Base-by-base conservation (phyloP, 495 filamentous ascomycete genomes). In the Aspergillus taichungensis region DNA sequence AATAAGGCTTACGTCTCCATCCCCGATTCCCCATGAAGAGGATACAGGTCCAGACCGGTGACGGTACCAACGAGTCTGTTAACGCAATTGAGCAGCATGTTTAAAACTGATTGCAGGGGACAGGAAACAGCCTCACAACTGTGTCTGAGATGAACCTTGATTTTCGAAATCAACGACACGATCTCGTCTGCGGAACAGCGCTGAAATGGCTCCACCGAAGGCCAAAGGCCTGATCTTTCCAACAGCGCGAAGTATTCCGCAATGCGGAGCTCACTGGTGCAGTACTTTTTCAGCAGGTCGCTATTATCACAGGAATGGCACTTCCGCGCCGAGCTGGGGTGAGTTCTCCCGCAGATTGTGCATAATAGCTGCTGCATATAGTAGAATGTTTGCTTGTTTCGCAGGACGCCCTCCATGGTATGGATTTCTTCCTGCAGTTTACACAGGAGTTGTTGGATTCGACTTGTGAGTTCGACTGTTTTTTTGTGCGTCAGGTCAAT, bases 21-120 rank as follows among this genome's bases (percentile, higher is more conserved):
- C 4, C 18, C 1, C 18, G 18, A 24, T 1, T 2, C 18, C 80
- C 50, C 75, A 80, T 48, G 55, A 39, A 39, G 34, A 12, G 24
- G 24, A 40, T 34, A 34, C 9, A 34, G 32, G 9, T 34, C 12
- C 9, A 34, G 12, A 2, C 32, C 32, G 2, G 2, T 34, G 5
- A 34, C 32, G 3, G 9, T 34, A 10, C 32, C 32, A 10, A 34
- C 3, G 9, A 34, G 2, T 5, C 32, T 12, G 32, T 34, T 34
- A 12, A 34, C 32, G 9, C 12, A 10, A 10, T 5, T 10, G 12
- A 34, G 2, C 32, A 34, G 5, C 32, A 34, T 34, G 12, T 34
- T 12, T 5, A 34, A 34, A 1, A 10, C 32, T 5, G 12, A 34
- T 5, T 34, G 2, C 9, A 34, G 32, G 5, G 32, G 32, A 5